Percentiles rank a stretch among this genome's conserved stretches.
phyloP scores from a whole-genome alignment of 148 eudicot species.

The Rhododendron kiyosumense region DNA sequence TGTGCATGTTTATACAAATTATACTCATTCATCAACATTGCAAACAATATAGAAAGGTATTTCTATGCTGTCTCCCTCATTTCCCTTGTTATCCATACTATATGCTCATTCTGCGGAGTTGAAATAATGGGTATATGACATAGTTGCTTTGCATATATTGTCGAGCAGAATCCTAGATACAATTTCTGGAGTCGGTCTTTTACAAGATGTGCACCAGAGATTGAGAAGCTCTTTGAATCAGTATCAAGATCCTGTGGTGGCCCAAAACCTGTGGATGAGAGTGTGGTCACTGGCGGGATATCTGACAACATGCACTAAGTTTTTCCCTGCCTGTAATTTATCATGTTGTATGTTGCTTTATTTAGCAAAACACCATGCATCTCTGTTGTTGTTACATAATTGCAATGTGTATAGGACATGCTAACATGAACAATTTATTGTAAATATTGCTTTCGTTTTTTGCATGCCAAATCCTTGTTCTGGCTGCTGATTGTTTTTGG shows the following conservation, averaged over 20 bases:
- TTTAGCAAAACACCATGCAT: background rate
- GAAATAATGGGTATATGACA: background rate
- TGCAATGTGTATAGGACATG: background rate
- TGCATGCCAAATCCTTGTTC: background rate
- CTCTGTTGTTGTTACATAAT: background rate
- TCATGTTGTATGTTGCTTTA: background rate
- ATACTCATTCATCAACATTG: background rate
- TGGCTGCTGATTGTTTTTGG: background rate
- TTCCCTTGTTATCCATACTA: background rate
- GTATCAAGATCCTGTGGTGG: conserved; percentile 94
- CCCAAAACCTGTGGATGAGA: conserved; percentile 75
- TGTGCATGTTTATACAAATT: background rate
- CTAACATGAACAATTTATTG: background rate
- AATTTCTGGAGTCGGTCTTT: conserved; percentile 82
- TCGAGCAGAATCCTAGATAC: conserved; percentile 73
- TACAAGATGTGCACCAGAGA: conserved; percentile 92
- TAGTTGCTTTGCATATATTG: background rate
- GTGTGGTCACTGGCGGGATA: conserved; percentile 62
- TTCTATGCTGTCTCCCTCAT: background rate
- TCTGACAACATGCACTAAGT: conserved; percentile 50
- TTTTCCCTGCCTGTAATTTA: background rate
- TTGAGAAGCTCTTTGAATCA: conserved; percentile 83
- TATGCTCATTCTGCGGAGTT: background rate
- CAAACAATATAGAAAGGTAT: background rate
- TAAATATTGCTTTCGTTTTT: background rate